Base-by-base conservation (phyloP, 371 early-diverging fungal genomes). In the Lichtheimia ramosa region DNA sequence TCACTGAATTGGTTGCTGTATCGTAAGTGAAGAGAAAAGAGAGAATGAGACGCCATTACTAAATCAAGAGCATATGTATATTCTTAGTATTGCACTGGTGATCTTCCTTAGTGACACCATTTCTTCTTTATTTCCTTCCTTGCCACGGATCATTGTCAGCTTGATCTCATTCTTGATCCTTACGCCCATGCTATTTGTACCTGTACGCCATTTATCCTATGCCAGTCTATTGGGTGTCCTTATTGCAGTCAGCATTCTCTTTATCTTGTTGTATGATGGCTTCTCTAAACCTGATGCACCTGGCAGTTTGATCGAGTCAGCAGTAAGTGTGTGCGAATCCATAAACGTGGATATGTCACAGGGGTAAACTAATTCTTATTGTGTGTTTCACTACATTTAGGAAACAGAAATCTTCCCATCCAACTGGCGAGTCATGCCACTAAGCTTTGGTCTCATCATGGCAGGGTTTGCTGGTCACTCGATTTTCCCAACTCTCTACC, bases 1-100 rank as follows among this genome's bases (percentile, higher is more conserved):
- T 83, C 53, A 61, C 83, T 14, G 90, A 92, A 64, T 71, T 92
- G 27, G 68, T 87, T 27, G 83, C 87, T 16, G 82, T 86, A 50
- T 79, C 83, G 63, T 34, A 34, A 2, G 34, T 76, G 68, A 62
- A 27, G 16, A 12, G 49, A 5, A 18, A 10, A 24, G 8, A 10
- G 10, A 10, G 10, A 5, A 8, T 8, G 10, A 34, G 34, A 34
- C 34, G 10, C 10, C 34, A 10, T 34, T 5, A 10, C 34, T 34
- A 34, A 34, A 34, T 34, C 8, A 34, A 34, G 34, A 2, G 1
- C 8, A 34, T 34, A 34, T 34, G 34, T 10, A 34, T 10, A 34
- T 34, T 8, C 55, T 25, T 62, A 75, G 75, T 49, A 69, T 75
- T 41, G 74, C 74, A 16, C 56, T 77, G 51, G 68, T 74, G 55